Evolutionary conservation across 495 filamentous ascomycete genomes (phyloP), one percentile per base, ranked within the genome.

Genomic region (Aspergillus hancockii): DNA sequence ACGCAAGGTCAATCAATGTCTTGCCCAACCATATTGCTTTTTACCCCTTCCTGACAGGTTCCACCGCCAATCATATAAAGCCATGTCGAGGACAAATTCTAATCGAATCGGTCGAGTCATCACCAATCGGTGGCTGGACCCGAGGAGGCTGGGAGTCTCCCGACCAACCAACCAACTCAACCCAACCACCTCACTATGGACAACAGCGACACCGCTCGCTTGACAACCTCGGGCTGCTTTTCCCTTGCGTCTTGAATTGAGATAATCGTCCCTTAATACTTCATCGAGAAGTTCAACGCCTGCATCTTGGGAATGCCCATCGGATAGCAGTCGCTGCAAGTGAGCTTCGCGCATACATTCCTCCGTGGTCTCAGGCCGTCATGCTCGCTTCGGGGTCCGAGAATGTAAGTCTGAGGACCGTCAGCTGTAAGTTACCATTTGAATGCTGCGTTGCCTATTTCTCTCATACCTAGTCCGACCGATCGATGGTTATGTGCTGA

Each of bases 381-480:
- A 76, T 76, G 73, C 71, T 70, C 62, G 60, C 66, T 55, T 64
- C 64, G 65, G 58, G 64, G 50, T 63, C 73, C 45, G 57, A 58
- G 36, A 68, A 68, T 60, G 61, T 68, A 31, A 73, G 67, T 57
- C 63, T 76, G 60, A 65, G 64, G 57, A 67, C 69, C 49, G 73
- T 76, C 31, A 76, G 71, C 53, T 72, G 71, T 74, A 68, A 64
- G 71, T n/a, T 66, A 21, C 46, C 31, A n/a, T 31, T 32, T 18
- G 38, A 22, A 19, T 19, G 16, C 12, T 31, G 19, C 18, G 22
- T 6, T 22, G 19, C 19, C 43, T 43, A n/a, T 21, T 43, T 23
- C 43, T 47, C 19, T 47, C 19, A 43, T 8, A 19, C 18, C 34
- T 22, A 51, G 50, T 36, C 25, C 57, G 18, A 47, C 43, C 34